A percentile compares a stretch with the other conserved stretches of the same genome.
Conservation (phyloP, 2,329 filamentous ascomycete species). For the Dothideomycetidae sp. region DNA sequence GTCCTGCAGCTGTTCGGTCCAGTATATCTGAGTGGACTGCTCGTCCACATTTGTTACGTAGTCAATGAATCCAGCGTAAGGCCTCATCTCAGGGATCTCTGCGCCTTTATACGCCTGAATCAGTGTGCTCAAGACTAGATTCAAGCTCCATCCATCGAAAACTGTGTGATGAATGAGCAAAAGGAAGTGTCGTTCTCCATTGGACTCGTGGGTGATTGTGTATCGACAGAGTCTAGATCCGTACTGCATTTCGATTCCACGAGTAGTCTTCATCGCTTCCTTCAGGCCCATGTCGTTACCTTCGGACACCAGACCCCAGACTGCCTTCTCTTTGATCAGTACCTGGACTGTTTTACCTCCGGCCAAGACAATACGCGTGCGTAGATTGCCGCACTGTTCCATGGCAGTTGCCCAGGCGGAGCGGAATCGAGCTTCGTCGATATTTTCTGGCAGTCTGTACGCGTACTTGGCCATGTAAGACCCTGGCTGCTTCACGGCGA, state of each 20-base stretch:
- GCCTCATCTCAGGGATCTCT: not conserved
- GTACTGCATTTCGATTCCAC: not conserved
- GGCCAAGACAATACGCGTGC: slow-evolving; percentile 1
- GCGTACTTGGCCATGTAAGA: not conserved
- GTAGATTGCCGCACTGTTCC: not conserved
- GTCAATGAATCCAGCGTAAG: slow-evolving; percentile 1
- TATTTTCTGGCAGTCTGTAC: not conserved
- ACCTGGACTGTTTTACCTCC: slow-evolving; percentile 1
- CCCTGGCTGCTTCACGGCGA: not conserved
- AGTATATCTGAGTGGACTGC: not conserved
- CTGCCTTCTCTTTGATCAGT: not conserved
- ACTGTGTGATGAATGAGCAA: slow-evolving; percentile 3
- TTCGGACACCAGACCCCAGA: not conserved
- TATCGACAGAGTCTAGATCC: not conserved
- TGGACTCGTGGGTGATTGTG: not conserved
- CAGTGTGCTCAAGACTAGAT: not conserved
- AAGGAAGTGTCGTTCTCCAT: not conserved
- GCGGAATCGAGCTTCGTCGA: not conserved
- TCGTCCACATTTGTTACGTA: not conserved
- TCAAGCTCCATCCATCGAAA: slow-evolving; percentile 5
- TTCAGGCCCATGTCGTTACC: not conserved
- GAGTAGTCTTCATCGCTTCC: not conserved
- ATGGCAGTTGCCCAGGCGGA: not conserved
- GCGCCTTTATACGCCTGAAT: not conserved
- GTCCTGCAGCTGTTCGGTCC: not conserved